Evolutionary conservation across 768 basidiomycete genomes (phyloP), one percentile per base, ranked within the genome.

Genomic region (Symmetrospora coprosmae): DNA sequence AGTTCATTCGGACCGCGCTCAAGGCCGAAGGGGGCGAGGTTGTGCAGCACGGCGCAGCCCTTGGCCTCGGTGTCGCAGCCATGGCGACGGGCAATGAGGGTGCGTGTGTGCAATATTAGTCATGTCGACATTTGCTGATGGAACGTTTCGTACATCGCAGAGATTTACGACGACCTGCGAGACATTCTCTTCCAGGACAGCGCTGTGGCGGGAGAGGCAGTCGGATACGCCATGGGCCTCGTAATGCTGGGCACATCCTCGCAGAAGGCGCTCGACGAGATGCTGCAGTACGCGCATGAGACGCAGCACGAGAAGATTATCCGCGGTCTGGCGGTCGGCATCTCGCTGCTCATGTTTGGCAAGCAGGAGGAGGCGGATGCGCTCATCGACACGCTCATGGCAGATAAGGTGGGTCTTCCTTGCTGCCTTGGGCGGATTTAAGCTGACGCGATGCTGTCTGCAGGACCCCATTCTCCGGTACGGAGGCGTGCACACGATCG

Each of bases 251-350:
- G 90, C n/a, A 90, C 88, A 2, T 90, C 82, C 16, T 82, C 82
- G 40, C 76, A 78, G 28, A 82, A 81, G 35, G 81, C 82, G 53
- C 81, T 89, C 34, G 83, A 86, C 28, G 94, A 99, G 74, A 97
- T 96, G 92, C 76, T 96, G 59, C 80, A 84, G 51, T 99, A 99
- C 69, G 90, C 94, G 28, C 81, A 85, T 56, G 94, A 99, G 71
- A 99, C 94, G 1, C 89, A 94, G 69, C 94, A 97, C 71, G 94
- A 99, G 76, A 99, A 97, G 76, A 97, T 97, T 69, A 97, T 97
- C 56, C 84, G 94, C 43, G 90, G 90, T 65, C 78, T 99, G 53
- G 87, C 91, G 6, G 79, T 99, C 66, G 92, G 92, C 21, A 77
- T 90, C 41, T 87, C 88, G 1, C 87, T 97, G 72, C 79, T 97